Percentiles rank a stretch among this genome's conserved stretches.
Conservation (phyloP, 2,329 filamentous ascomycete species). For the Escovopsis sp. region DNA sequence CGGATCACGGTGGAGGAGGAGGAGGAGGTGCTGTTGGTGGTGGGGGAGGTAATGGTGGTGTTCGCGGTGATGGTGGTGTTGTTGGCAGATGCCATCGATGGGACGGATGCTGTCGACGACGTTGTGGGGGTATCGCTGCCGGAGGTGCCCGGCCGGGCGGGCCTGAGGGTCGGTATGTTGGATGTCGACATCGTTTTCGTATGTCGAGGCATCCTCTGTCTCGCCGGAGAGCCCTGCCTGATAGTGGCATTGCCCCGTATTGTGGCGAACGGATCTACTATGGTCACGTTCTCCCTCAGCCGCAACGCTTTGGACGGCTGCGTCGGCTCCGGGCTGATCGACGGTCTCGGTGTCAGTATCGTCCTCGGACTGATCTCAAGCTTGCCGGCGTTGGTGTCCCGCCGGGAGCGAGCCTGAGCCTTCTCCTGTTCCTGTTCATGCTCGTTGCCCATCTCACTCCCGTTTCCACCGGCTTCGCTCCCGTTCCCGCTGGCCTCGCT, state of each 20-base stretch:
- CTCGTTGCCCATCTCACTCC: too few species aligned
- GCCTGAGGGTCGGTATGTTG: conserved; percentile 37
- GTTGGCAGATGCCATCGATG: too few species aligned
- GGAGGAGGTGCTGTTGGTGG: too few species aligned
- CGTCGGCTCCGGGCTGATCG: conserved; percentile 29
- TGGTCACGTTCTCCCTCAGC: conserved; percentile 27
- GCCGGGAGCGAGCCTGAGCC: conserved; percentile 30
- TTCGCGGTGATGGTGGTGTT: too few species aligned
- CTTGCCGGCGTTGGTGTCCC: conserved; percentile 39
- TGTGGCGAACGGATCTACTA: conserved; percentile 9
- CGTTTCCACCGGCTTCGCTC: too few species aligned
- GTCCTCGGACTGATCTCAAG: conserved; percentile 37
- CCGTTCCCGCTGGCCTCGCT: too few species aligned
- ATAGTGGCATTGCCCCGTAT: neutral
- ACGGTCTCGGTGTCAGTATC: conserved; percentile 33
- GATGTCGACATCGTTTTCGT: conserved; percentile 36
- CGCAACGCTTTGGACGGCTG: conserved; percentile 26
- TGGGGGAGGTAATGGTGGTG: too few species aligned
- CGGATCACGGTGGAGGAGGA: conserved; percentile 8
- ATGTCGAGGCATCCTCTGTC: conserved; percentile 20
- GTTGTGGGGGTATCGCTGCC: conserved; percentile 8
- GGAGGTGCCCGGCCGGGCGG: conserved; percentile 16
- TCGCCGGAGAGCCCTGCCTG: conserved; percentile 6
- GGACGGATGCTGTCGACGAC: too few species aligned
- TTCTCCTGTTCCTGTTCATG: conserved; percentile 18